Evolutionary conservation across 768 basidiomycete species (phyloP).

Genomic region (Stropharia rugosoannulata): DNA sequence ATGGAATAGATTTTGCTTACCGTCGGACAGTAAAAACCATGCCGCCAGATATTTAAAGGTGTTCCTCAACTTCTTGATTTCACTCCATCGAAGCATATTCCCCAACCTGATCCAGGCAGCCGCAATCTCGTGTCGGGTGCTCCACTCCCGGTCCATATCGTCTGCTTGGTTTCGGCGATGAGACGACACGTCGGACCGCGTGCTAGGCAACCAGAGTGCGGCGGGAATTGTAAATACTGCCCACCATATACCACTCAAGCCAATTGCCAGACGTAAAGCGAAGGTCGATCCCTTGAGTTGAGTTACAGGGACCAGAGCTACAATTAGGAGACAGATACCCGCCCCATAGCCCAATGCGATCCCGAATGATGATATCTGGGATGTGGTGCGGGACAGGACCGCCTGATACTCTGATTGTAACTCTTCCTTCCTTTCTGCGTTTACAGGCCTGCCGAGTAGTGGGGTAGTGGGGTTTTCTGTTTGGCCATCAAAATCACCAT

Average conservation of each 20-base stretch:
- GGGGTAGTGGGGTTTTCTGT: slow-evolving; percentile 34
- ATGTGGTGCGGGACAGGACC: slow-evolving; percentile 69
- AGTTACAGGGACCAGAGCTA: slow-evolving; percentile 78
- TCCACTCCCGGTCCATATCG: slow-evolving; percentile 37
- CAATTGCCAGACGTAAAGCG: slow-evolving; percentile 80
- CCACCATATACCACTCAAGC: slow-evolving; percentile 89
- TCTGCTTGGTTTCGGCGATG: slow-evolving; percentile 12
- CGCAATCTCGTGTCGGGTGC: slow-evolving; percentile 47
- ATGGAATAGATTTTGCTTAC: slow-evolving; percentile 36
- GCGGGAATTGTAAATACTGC: slow-evolving; percentile 78
- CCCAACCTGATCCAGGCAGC: slow-evolving; percentile 78
- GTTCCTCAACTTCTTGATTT: slow-evolving; percentile 73
- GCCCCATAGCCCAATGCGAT: slow-evolving; percentile 86
- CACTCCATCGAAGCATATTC: slow-evolving; percentile 68
- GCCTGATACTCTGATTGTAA: slow-evolving; percentile 47
- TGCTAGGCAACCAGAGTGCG: slow-evolving; percentile 66
- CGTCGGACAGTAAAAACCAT: slow-evolving; percentile 94
- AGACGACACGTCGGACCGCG: slow-evolving; percentile 7
- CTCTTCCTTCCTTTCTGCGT: slow-evolving; percentile 8
- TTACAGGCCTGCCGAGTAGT: slow-evolving; percentile 27
- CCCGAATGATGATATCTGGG: slow-evolving; percentile 81
- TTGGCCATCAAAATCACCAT: slow-evolving; percentile 17
- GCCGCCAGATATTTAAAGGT: slow-evolving; percentile 90
- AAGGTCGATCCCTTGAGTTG: slow-evolving; percentile 72
- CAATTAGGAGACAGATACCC: slow-evolving; percentile 74